Conservation (phyloP, 371 early-diverging fungal species). For the Saksenaea vasiformis region DNA sequence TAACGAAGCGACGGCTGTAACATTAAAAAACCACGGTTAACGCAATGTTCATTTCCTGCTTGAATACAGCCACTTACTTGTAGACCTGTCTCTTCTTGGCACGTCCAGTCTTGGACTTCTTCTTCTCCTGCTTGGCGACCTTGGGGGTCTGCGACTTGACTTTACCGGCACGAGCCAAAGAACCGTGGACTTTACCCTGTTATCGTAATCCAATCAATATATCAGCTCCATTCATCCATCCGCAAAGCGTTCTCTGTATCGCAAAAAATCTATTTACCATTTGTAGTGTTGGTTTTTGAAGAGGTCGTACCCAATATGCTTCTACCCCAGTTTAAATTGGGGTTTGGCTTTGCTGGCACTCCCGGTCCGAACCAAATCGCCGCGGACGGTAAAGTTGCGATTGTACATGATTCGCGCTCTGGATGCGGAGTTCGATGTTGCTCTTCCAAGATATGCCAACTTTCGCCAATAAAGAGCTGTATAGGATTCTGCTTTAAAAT, state of each 20-base stretch:
- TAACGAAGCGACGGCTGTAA: conserved; percentile 89
- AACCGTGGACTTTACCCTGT: conserved; percentile 99
- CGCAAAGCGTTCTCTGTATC: neutral
- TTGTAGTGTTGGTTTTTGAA: neutral
- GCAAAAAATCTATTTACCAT: neutral
- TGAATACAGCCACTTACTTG: conserved; percentile 51
- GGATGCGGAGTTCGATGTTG: no score
- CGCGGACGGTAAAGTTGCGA: no score
- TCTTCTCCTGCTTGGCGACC: conserved; percentile 98
- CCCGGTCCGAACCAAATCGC: no score
- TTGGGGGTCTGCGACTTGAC: conserved; percentile 99
- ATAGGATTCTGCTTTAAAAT: no score
- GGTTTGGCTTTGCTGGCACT: no score
- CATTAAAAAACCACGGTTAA: neutral
- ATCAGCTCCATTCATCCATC: conserved; percentile 30
- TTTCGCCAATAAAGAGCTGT: no score
- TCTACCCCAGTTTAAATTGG: neutral
- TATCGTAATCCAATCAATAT: neutral
- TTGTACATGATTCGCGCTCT: no score
- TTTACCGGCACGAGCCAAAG: conserved; percentile 99
- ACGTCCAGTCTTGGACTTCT: conserved; percentile 92
- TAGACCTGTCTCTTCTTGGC: conserved; percentile 98
- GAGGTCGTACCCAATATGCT: neutral
- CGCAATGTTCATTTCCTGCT: neutral
- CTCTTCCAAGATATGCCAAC: no score